Conservation (phyloP, 495 filamentous ascomycete genomes). For the Xylaria acuta region DNA sequence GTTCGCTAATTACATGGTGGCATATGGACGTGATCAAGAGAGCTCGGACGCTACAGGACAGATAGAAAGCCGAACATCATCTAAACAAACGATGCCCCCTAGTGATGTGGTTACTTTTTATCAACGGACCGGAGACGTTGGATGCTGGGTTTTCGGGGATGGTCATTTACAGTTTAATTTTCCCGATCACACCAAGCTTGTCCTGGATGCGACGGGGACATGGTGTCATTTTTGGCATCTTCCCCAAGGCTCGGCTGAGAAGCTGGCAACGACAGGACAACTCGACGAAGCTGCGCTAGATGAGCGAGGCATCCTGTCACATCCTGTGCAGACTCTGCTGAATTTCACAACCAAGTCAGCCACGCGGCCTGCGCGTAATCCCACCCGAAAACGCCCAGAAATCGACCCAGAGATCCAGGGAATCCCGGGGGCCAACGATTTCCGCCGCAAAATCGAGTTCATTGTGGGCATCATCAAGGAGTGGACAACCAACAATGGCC, state of each 20-base stretch:
- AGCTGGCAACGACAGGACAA: conserved; percentile 65
- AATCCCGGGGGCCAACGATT: conserved; percentile 77
- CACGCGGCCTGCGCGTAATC: conserved; percentile 51
- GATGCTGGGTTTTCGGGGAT: conserved; percentile 88
- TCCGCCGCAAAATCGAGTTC: conserved; percentile 80
- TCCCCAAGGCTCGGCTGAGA: conserved; percentile 68
- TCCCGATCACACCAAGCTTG: conserved; percentile 94
- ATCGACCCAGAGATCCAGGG: conserved; percentile 63
- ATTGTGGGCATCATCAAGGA: conserved; percentile 70
- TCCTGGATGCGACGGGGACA: conserved; percentile 74
- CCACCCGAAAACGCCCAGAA: conserved; percentile 55
- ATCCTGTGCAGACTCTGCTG: conserved; percentile 64
- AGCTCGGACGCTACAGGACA: conserved; percentile 49
- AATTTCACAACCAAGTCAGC: conserved; percentile 58
- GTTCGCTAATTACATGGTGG: conserved; percentile 93
- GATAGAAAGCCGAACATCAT: conserved; percentile 58
- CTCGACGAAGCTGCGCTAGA: conserved; percentile 71
- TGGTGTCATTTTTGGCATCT: conserved; percentile 89
- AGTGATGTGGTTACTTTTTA: conserved; percentile 84
- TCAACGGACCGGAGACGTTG: conserved; percentile 84
- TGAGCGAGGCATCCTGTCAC: conserved; percentile 63
- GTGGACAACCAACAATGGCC: conserved; percentile 74
- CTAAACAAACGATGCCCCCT: conserved; percentile 46
- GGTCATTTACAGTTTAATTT: conserved; percentile 94
- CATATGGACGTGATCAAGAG: conserved; percentile 61